A percentile compares a stretch with the other conserved stretches of the same genome.
These are phyloP conservation scores for Hemileccinum rubropunctum DNA, from an alignment of 768 basidiomycete species.

Conservation along the genomic window DNA sequence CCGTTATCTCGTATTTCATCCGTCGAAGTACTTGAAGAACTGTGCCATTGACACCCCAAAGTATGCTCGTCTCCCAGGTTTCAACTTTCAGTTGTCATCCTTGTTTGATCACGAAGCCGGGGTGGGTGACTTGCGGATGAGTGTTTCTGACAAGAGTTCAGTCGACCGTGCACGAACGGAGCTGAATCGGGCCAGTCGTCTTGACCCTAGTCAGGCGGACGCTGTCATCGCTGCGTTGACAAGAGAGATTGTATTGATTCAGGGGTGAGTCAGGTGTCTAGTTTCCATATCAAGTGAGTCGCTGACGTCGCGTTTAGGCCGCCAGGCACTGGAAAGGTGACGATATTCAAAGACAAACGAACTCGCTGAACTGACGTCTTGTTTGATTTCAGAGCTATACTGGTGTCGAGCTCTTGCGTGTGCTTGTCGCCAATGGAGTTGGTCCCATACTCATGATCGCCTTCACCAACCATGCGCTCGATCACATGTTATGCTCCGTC, in stretches of 20 bases:
- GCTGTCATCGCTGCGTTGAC: constrained; percentile 61
- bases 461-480: constrained; percentile 79
- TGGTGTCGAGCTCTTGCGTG: constrained; percentile 65
- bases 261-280: constrained; percentile 49
- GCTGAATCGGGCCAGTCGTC: constrained; percentile 45
- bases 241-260: constrained; percentile 63
- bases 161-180: constrained; percentile 45
- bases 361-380: background rate
- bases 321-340: constrained; percentile 76
- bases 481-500: constrained; percentile 65
- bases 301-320: constrained; percentile 41
- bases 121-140: constrained; percentile 39
- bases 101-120: constrained; percentile 45
- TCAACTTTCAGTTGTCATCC: constrained; percentile 54
- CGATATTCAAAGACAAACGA: background rate
- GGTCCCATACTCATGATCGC: constrained; percentile 57
- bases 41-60: constrained; percentile 47
- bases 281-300: background rate
- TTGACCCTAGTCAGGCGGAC: constrained; percentile 72
- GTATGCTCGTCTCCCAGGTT: constrained; percentile 53
- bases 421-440: constrained; percentile 53
- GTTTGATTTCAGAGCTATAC: constrained; percentile 51
- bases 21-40: constrained; percentile 32
- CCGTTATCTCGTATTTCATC: constrained; percentile 47
- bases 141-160: constrained; percentile 40